Base-by-base conservation (phyloP, 2,329 filamentous ascomycete species). In the Eurotiales sp. region DNA sequence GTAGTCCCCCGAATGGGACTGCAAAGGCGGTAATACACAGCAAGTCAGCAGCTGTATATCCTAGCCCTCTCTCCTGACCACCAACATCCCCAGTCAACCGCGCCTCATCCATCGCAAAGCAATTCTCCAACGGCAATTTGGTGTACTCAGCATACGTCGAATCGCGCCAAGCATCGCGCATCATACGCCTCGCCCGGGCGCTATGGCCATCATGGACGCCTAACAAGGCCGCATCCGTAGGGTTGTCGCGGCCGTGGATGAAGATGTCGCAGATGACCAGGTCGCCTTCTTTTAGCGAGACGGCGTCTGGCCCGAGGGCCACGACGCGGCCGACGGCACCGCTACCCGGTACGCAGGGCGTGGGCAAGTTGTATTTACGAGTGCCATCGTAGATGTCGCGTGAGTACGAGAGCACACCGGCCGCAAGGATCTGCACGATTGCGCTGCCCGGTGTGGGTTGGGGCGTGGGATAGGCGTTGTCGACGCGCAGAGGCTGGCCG, bases 1-100 rank as follows among this genome's bases (percentile, higher is more conserved):
- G 56, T 17, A 78, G 56, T 0, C 72, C 74, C 4, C 74, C 76
- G 40, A 71, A 75, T 0, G 71, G 64, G 1, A 78, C 70, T 3
- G 69, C 49, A 6, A 72, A 58, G 4, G 58, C 56, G 12, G 56
- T 41, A 8, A 76, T 52, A 17, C 68, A 66, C 32, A 58, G 55
- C 25, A 79, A 59, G 12, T 77, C 70, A 0, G 59, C 59, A 5
- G 68, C n/a, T 2, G 30, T 55, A 57, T 79, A 79, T 0, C 74
- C 73, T n/a, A 69, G n/a, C 14, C 50, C 50, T 27, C 12, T 22
- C n/a, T n/a, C n/a, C n/a, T n/a, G n/a, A n/a, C n/a, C n/a, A n/a
- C n/a, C n/a, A 4, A 22, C 32, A 8, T 27, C 36, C 14, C 22
- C 37, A 41, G 14, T 15, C 1, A 51, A 23, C 2, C 30, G 15